Evolutionary conservation across 495 filamentous ascomycete genomes (phyloP).

Genomic region (Penicillium atrosanguineum): DNA sequence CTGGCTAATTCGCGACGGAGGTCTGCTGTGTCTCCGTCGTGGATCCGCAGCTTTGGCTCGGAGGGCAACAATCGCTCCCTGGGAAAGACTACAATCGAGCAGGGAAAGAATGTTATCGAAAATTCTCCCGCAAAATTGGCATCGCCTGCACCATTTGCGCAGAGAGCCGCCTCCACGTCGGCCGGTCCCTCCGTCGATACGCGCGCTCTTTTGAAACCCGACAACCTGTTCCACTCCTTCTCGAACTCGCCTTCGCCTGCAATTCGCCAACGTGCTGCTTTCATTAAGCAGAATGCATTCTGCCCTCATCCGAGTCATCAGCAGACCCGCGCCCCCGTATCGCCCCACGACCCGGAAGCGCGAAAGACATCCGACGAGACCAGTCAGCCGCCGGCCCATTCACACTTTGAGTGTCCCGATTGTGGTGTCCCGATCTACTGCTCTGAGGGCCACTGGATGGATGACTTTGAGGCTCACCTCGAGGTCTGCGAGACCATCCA

Average conservation of each 20-base stretch:
- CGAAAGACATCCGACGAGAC: constrained; percentile 44
- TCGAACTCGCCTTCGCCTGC: constrained; percentile 80
- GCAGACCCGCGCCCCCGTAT: constrained; percentile 57
- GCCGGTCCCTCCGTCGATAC: constrained; percentile 22
- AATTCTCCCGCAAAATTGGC: constrained; percentile 6
- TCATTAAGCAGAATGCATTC: constrained; percentile 84
- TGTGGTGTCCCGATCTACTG: constrained; percentile 94
- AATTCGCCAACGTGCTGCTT: constrained; percentile 80
- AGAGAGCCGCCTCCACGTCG: constrained; percentile 29
- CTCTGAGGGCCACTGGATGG: constrained; percentile 88
- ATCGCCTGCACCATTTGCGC: constrained; percentile 15
- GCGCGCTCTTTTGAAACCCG: constrained; percentile 60
- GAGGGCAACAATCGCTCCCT: constrained; percentile 23
- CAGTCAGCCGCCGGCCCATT: constrained; percentile 66
- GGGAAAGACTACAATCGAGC: constrained; percentile 12
- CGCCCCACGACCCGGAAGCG: constrained; percentile 60
- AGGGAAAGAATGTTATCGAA: constrained; percentile 9
- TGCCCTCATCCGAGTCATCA: constrained; percentile 88
- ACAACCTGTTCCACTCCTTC: constrained; percentile 92
- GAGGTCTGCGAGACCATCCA: constrained; percentile 87
- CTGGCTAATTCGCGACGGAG: constrained; percentile 24
- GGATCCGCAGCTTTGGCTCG: constrained; percentile 34
- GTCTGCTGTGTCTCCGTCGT: constrained; percentile 23
- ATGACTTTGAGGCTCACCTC: constrained; percentile 89
- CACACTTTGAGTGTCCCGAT: constrained; percentile 92